Base-by-base conservation (phyloP, 805 yeast species). In the Candida saitoana region DNA sequence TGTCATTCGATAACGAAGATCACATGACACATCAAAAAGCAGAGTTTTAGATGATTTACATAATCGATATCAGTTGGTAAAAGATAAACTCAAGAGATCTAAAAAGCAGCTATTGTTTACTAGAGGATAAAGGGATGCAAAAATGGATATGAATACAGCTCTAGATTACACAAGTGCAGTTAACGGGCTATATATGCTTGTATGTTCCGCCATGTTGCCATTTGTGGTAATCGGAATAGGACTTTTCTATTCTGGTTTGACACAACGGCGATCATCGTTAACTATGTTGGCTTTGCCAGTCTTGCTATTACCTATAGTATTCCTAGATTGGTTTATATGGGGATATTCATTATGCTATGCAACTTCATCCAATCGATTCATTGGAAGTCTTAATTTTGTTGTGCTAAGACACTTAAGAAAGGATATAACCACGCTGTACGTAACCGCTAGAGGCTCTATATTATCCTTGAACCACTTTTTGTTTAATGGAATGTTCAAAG, bases 311-410 rank as follows among this genome's bases (percentile, higher is more conserved):
- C 68, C 72, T 1, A 43, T 66, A 1, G 48, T 67, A 3, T 49
- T 65, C 27, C 40, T 69, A 15, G 75, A 69, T 45, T 69, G 74
- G 74, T 69, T 55, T 49, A 66, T 69, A 6, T 67, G 73, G 73
- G 63, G 75, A 4, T 69, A 69, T 43, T 67, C 74, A 1, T 54
- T 69, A 11, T 63, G 71, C 40, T 69, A 69, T 44, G 52, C 68
- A 2, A 47, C 59, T n/a, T 44, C 73, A 1, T 34, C 51, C 7
- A 68, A 67, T 43, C 42, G 44, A 24, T 69, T 58, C 42, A 67
- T 69, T 36, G 72, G 72, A 5, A 47, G 56, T 31, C 48, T 66
- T 39, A 43, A 54, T 16, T 66, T 56, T 48, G 62, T 53, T 3
- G 69, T 65, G 6, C 46, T 61, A 19, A 45, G 65, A 29, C 64